A percentile compares a stretch with the other conserved stretches of the same genome.
These are phyloP conservation scores for Elongisporangium undulatum DNA, from an alignment of 352 stramenopile species.

Conservation along the genomic window DNA sequence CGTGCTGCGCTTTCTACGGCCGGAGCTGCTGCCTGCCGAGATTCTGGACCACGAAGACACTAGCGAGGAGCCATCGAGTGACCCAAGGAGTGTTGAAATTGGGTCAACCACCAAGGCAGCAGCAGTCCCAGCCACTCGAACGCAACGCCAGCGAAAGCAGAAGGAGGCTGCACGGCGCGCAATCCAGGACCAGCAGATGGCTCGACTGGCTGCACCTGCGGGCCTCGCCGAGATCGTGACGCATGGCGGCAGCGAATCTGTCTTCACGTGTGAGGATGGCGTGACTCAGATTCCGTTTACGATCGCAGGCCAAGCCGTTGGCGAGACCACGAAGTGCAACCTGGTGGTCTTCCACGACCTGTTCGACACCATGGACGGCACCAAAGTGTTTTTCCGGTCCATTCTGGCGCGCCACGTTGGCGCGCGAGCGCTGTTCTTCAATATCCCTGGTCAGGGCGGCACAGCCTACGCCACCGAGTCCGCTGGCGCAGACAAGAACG, in stretches of 20 bases:
- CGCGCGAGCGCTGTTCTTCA: slow-evolving; percentile 87
- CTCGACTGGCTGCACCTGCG: slow-evolving; percentile 42
- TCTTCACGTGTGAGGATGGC: slow-evolving; percentile 72
- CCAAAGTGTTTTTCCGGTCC: slow-evolving; percentile 82
- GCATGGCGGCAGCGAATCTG: slow-evolving; percentile 15
- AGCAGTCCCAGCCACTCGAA: slow-evolving; percentile 1
- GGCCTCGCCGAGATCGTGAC: slow-evolving; percentile 28
- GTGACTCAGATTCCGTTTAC: slow-evolving; percentile 82
- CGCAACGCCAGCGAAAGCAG: slow-evolving; percentile 3
- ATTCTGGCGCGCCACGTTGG: slow-evolving; percentile 77
- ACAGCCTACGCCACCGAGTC: slow-evolving; percentile 42
- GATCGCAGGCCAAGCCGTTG: slow-evolving; percentile 63
- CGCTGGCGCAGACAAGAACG: slow-evolving; percentile 21
- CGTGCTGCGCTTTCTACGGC: slow-evolving; percentile 47
- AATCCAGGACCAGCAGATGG: slow-evolving; percentile 78
- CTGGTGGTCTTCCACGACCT: slow-evolving; percentile 91
- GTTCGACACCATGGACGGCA: slow-evolving; percentile 91
- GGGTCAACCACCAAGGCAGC: not conserved
- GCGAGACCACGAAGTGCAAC: slow-evolving; percentile 67
- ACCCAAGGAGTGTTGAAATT: not conserved
- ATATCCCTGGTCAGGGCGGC: slow-evolving; percentile 87
- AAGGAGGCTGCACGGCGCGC: slow-evolving; percentile 35
- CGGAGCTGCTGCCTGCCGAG: slow-evolving; percentile 30
- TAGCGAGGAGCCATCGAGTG: not conserved
- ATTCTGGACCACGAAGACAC: slow-evolving; percentile 10